Evolutionary conservation across 352 stramenopile species (phyloP).

Genomic region (Pythium angustatum): DNA sequence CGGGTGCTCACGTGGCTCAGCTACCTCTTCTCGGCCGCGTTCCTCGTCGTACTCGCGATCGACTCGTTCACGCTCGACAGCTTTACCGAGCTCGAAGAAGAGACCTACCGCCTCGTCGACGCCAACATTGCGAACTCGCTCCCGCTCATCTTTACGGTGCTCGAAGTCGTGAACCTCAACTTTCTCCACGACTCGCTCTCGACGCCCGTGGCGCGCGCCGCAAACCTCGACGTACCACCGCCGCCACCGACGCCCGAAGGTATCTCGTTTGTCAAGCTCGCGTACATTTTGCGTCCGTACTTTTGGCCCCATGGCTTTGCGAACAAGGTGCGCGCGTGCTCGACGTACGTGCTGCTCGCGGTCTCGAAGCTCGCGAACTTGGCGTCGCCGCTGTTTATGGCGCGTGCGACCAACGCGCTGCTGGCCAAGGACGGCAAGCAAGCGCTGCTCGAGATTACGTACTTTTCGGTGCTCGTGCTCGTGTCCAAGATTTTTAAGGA

Average conservation of each 20-base stretch:
- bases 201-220: constrained; percentile 32
- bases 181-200: constrained; percentile 62
- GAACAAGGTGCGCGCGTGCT: constrained; percentile 81
- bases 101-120: constrained; percentile 50
- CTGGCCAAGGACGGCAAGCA: constrained; percentile 53
- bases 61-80: constrained; percentile 75
- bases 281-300: constrained; percentile 87
- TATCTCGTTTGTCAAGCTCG: constrained; percentile 82
- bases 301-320: constrained; percentile 77
- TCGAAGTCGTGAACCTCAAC: constrained; percentile 77
- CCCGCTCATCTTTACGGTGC: constrained; percentile 82
- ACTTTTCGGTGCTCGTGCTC: constrained; percentile 88
- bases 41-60: constrained; percentile 62
- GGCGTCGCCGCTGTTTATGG: constrained; percentile 92
- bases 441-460: constrained; percentile 58
- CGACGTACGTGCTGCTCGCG: constrained; percentile 94
- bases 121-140: constrained; percentile 84
- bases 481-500: constrained; percentile 93
- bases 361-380: constrained; percentile 93
- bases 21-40: constrained; percentile 52
- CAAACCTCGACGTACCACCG: constrained; percentile 30
- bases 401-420: constrained; percentile 91
- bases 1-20: constrained; percentile 44
- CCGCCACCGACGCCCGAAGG: constrained; percentile 38
- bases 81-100: constrained; percentile 59